Conservation (phyloP, 2,329 filamentous ascomycete genomes). For the Sclerotinia minor region DNA sequence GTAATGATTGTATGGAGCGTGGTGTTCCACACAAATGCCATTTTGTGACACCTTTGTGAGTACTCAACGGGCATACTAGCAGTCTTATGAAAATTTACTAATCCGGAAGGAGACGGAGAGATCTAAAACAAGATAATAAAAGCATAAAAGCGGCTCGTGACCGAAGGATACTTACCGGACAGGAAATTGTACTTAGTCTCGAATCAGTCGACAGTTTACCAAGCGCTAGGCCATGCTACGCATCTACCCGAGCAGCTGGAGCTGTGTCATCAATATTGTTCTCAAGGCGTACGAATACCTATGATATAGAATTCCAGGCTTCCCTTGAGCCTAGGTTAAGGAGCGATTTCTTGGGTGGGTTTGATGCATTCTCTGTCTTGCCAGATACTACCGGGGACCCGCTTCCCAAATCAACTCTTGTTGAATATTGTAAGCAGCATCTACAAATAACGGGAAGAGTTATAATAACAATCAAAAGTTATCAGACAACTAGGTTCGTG, state of each 20-base stretch:
- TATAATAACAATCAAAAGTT: slow-evolving; percentile 16
- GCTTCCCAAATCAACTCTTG: slow-evolving; percentile 15
- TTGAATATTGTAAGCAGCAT: slow-evolving; percentile 19
- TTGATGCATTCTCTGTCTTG: slow-evolving; percentile 21
- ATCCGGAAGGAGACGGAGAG: slow-evolving; percentile 6
- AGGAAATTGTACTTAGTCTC: slow-evolving; percentile 28
- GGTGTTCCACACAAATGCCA: slow-evolving; percentile 30
- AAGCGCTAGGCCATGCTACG: neutral
- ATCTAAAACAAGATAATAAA: slow-evolving; percentile 9
- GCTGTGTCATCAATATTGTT: neutral
- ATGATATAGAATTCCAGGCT: neutral
- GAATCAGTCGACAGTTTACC: slow-evolving; percentile 29
- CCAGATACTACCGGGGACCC: slow-evolving; percentile 17
- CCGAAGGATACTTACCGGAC: slow-evolving; percentile 27
- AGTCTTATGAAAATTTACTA: neutral
- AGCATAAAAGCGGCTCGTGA: slow-evolving; percentile 23
- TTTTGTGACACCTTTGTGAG: slow-evolving; percentile 30
- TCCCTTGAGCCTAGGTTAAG: neutral
- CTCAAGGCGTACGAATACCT: neutral
- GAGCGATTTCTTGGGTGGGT: neutral
- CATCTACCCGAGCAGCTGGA: neutral
- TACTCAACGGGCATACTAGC: neutral
- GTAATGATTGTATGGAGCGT: slow-evolving; percentile 31
- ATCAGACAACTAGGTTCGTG: slow-evolving; percentile 29
- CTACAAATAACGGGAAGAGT: neutral